Evolutionary conservation across 1,284 basidiomycete genomes (phyloP), one percentile per base, ranked within the genome.

Genomic region (Psilocybe mexicana): DNA sequence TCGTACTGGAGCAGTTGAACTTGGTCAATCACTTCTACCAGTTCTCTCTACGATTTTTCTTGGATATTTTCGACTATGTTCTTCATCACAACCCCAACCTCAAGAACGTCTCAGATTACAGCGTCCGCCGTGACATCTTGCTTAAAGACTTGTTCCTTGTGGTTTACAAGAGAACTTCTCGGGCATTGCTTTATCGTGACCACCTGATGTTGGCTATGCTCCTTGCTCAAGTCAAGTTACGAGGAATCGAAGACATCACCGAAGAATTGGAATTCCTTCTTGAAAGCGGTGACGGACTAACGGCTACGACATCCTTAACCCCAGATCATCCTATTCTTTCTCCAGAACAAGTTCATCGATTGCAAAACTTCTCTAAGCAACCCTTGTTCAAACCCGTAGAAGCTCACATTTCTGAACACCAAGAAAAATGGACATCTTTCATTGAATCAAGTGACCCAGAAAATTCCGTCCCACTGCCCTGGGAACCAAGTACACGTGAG

Each of bases 21-120:
- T 81, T 92, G 53, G 86, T 98, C 76, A 94, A 97, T 69, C 96
- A 98, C 76, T 99, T 99, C 79, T 99, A 99, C 72, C 94, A 98
- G 72, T 99, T 99, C 81, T 98, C 96, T 0, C 83, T 99, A 52
- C 88, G 85, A 43, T 98, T 97, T 81, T 99, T 99, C 89, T 85
- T 98, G 61, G 95, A 98, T 71, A 96, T 99, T 67, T 99, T 99
- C 75, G 94, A 98, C 76, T 93, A 91, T 65, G 87, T 98, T 56
- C 83, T 99, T 6, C 89, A 91, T 62, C 88, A 92, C 67, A 98
- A 98, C 71, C 94, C 95, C 6, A 91, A 94, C 71, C 82, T 98
- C 61, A 85, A 85, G 69, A 85, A 83, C 61, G 79, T 97, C 59
- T 80, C 85, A 5, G 94, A 98, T 64, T 76, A 93, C 56, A 78